A percentile compares a stretch with the other conserved stretches of the same genome.
phyloP scores from a whole-genome alignment of 2,329 filamentous ascomycete species.

The Diaporthe vexans region DNA sequence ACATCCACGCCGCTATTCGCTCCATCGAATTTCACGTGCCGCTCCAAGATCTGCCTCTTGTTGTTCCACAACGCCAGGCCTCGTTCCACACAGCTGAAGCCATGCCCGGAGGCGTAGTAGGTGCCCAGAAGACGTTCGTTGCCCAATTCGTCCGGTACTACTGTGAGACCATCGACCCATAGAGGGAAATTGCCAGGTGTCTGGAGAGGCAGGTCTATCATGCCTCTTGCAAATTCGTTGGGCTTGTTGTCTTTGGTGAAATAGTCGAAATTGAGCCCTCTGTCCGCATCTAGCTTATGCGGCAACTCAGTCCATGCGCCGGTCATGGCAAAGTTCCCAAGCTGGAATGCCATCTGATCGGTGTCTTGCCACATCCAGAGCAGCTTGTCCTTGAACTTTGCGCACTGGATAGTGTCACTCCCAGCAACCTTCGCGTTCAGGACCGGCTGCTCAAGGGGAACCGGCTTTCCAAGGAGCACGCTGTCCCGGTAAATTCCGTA shows the following conservation, averaged over 20 bases:
- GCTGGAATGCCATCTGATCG: slow-evolving; percentile 37
- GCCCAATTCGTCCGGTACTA: slow-evolving; percentile 20
- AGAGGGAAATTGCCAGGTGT: slow-evolving; percentile 32
- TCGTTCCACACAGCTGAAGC: slow-evolving; percentile 27
- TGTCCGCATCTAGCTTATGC: slow-evolving; percentile 28
- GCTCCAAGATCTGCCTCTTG: slow-evolving; percentile 26
- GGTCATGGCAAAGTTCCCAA: slow-evolving; percentile 41
- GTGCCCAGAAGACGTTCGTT: slow-evolving; percentile 32
- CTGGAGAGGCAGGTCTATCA: slow-evolving; percentile 35
- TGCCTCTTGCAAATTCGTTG: slow-evolving; percentile 32
- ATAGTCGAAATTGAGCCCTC: slow-evolving; percentile 34
- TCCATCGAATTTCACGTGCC: slow-evolving; percentile 27
- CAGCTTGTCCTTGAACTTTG: slow-evolving; percentile 30
- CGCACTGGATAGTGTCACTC: slow-evolving; percentile 41
- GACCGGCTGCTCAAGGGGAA: slow-evolving; percentile 23
- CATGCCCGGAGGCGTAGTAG: slow-evolving; percentile 33
- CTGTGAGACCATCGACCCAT: slow-evolving; percentile 41
- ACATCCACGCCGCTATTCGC: not conserved
- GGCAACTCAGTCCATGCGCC: slow-evolving; percentile 38
- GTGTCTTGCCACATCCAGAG: slow-evolving; percentile 43
- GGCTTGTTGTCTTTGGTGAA: slow-evolving; percentile 33
- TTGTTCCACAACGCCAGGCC: slow-evolving; percentile 39
- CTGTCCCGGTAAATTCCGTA: slow-evolving; percentile 40
- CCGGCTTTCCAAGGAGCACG: slow-evolving; percentile 34
- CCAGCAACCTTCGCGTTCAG: slow-evolving; percentile 41